These are phyloP conservation scores for Cyclotella sp. DNA, from an alignment of 108 stramenopile genomes.

Conservation along the genomic window DNA sequence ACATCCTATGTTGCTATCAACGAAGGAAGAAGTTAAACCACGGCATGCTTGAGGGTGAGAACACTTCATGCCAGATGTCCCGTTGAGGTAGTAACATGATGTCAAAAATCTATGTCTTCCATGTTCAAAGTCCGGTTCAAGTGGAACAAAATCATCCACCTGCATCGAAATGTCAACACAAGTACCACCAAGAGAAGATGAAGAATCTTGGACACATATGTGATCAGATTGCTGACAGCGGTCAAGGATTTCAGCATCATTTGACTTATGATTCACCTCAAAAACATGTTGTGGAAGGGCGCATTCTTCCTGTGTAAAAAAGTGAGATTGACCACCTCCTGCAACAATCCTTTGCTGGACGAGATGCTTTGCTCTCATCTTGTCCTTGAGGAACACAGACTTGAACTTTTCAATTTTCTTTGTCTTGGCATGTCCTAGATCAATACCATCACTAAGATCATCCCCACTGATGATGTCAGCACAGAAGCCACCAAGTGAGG, in stretches of 20 bases:
- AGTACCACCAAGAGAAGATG: slow-evolving; percentile 7
- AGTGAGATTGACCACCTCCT: too few species aligned
- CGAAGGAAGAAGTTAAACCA: not conserved
- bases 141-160: not conserved
- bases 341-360: not conserved
- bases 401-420: not conserved
- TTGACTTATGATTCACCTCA: too few species aligned
- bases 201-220: not conserved
- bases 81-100: not conserved
- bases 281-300: not conserved
- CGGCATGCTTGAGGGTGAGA: not conserved
- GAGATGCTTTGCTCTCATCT: not conserved
- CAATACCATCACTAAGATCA: not conserved
- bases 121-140: not conserved
- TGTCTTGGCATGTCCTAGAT: too few species aligned
- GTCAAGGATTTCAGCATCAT: not conserved
- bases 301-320: not conserved
- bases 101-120: not conserved
- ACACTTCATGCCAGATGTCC: not conserved
- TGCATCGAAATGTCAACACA: not conserved
- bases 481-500: not conserved
- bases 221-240: not conserved
- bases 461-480: not conserved
- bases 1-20: not conserved
- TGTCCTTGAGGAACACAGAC: not conserved